Percentiles rank a stretch among this genome's conserved stretches.
Evolutionary conservation across 495 filamentous ascomycete genomes (phyloP).

Genomic region (Cudoniella acicularis): DNA sequence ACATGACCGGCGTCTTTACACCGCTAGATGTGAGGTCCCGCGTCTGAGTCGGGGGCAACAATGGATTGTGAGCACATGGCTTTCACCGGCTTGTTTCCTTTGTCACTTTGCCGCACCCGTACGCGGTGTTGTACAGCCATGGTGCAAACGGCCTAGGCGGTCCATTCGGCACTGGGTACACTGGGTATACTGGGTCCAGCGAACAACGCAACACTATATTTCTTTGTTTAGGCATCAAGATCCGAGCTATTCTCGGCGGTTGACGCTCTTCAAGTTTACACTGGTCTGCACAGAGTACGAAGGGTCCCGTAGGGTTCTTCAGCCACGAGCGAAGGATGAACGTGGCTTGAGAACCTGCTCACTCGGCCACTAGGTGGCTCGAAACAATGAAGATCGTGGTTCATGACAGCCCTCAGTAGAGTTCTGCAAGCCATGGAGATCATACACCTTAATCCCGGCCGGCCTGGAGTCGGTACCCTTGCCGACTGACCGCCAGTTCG

Average conservation of each 20-base stretch:
- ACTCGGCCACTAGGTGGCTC: conserved; percentile 14
- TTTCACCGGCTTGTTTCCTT: conserved; percentile 9
- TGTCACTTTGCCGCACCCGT: conserved; percentile 9
- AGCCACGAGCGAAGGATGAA: conserved; percentile 9
- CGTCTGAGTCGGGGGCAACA: background rate
- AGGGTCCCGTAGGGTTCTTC: conserved; percentile 2
- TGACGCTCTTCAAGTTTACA: background rate
- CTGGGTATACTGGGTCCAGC: no score
- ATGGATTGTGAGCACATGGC: conserved; percentile 2
- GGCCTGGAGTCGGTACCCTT: conserved; percentile 17
- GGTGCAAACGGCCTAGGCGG: conserved; percentile 23
- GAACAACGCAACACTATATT: conserved; percentile 23
- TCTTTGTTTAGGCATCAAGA: conserved; percentile 26
- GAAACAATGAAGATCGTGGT: conserved; percentile 24
- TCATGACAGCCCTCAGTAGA: conserved; percentile 24
- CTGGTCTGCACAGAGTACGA: background rate
- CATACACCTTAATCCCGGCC: conserved; percentile 22
- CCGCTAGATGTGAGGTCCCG: conserved; percentile 23
- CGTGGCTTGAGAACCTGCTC: conserved; percentile 14
- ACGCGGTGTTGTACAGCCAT: background rate
- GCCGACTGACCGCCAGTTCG: conserved; percentile 28
- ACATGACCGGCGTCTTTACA: conserved; percentile 22
- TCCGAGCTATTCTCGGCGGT: conserved; percentile 1
- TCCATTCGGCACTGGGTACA: conserved; percentile 1
- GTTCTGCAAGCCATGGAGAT: conserved; percentile 30